Evolutionary conservation across 2,329 filamentous ascomycete genomes (phyloP), one percentile per base, ranked within the genome.

Genomic region (Penicillium sp.): DNA sequence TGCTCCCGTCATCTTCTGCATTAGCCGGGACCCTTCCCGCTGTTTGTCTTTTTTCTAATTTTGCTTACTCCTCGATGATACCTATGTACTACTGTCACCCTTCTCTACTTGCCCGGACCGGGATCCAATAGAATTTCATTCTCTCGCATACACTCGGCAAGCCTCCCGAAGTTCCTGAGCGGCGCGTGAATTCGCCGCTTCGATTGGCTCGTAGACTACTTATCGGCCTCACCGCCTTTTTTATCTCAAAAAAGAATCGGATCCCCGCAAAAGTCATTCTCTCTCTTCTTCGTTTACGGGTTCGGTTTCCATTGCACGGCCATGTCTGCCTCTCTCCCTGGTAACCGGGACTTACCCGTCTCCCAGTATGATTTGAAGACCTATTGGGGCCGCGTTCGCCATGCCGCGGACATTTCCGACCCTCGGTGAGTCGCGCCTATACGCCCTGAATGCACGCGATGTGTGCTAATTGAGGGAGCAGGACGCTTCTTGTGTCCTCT

Each of bases 341-440:
- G 80, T 40, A 78, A 68, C 53, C 85, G 91, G 66, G 88, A 95
- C 67, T 77, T 96, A 51, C 93, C 93, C 47, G 81, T 83, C 41
- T 98, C 93, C 39, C 88, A 89, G 68, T 91, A 94, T 78, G 87
- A 98, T 64, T 77, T 98, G 59, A 80, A 70, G 63, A 96, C 90
- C 32, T 98, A 98, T 72, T 93, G 87, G 87, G 93, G 93, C 51
- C 83, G 93, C 43, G 93, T 97, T 60, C 81, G 79, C 70, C 91
- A 98, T 73, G 83, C 89, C 13, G 84, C 87, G 46, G 83, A 90
- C 58, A 82, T 98, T 58, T 86, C 90, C 63, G 93, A 98, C 75
- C 93, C 93, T 54, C 93, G 90, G 91, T 97, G 76, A 82, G 86
- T 68, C 46, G 16, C 13, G n/a, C 45, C 39, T 9, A 27, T n/a